Evolutionary conservation across 768 basidiomycete genomes (phyloP).

Genomic region (Termitomyces sp.): DNA sequence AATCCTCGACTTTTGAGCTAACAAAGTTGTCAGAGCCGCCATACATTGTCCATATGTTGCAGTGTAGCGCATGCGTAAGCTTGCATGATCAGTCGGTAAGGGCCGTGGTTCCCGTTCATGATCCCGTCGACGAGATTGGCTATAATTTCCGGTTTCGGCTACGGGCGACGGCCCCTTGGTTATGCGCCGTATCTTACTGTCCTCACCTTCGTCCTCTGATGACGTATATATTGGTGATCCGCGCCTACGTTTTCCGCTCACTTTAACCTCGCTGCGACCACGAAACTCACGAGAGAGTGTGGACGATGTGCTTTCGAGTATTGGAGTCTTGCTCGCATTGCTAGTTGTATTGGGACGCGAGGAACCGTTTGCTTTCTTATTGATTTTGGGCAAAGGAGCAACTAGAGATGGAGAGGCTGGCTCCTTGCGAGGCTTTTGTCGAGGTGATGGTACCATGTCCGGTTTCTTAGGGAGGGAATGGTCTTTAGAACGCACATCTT

Average conservation of each 20-base stretch:
- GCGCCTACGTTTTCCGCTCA: constrained; percentile 36
- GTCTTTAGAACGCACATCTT: constrained; percentile 18
- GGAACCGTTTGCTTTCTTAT: constrained; percentile 8
- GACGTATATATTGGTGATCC: constrained; percentile 62
- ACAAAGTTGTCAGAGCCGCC: constrained; percentile 36
- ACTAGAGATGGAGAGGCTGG: constrained; percentile 20
- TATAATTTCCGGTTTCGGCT: constrained; percentile 14
- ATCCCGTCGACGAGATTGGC: constrained; percentile 25
- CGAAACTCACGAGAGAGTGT: constrained; percentile 11
- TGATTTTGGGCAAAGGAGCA: constrained; percentile 16
- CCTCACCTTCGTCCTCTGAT: constrained; percentile 54
- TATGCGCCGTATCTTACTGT: constrained; percentile 15
- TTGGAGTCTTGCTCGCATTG: constrained; percentile 8
- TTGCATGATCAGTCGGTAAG: constrained; percentile 42
- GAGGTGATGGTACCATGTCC: constrained; percentile 17
- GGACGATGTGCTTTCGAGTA: constrained; percentile 14
- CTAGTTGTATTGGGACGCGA: background rate
- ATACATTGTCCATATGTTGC: constrained; percentile 48
- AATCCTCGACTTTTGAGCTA: constrained; percentile 45
- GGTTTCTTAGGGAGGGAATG: constrained; percentile 32
- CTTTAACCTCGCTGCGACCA: constrained; percentile 13
- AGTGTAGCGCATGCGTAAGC: constrained; percentile 49
- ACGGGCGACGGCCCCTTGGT: constrained; percentile 15
- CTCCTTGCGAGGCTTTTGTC: constrained; percentile 34
- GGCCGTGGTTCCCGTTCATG: constrained; percentile 24